A percentile compares a stretch with the other conserved stretches of the same genome.
Evolutionary conservation across 2,329 filamentous ascomycete genomes (phyloP).

Genomic region (Zopfia rhizophila): DNA sequence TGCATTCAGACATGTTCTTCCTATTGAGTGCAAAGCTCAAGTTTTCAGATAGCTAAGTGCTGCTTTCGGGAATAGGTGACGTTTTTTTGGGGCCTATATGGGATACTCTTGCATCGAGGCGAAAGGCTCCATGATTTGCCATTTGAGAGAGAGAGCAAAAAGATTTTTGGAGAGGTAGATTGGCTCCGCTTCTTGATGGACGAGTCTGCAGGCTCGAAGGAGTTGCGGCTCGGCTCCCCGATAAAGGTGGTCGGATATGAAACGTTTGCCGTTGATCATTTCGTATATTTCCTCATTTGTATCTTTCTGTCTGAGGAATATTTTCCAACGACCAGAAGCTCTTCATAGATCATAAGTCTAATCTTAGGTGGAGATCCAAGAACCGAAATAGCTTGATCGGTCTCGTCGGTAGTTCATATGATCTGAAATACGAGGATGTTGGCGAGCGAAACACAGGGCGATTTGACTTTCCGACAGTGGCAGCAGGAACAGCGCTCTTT

Average conservation of each 20-base stretch:
- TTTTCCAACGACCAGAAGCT: constrained; percentile 27
- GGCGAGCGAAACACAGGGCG: no score
- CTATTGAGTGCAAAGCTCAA: no score
- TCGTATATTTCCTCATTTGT: constrained; percentile 7
- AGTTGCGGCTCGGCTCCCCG: constrained; percentile 20
- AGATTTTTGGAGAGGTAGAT: constrained; percentile 29
- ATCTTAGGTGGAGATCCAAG: constrained; percentile 27
- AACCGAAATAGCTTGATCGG: constrained; percentile 30
- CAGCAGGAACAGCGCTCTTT: no score
- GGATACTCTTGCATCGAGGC: background rate
- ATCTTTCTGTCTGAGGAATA: constrained; percentile 19
- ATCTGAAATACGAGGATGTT: background rate
- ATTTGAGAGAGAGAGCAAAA: constrained; percentile 23
- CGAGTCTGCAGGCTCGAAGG: constrained; percentile 22
- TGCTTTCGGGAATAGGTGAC: constrained; percentile 11
- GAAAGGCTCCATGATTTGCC: constrained; percentile 11
- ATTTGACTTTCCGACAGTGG: no score
- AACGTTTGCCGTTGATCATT: constrained; percentile 8
- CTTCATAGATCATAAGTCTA: constrained; percentile 23
- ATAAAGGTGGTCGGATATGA: constrained; percentile 5
- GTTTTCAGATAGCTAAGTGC: no score
- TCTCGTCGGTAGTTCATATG: background rate
- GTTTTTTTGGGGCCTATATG: background rate
- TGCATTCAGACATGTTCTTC: no score
- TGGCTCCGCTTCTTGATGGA: constrained; percentile 23